Percentiles rank a stretch among this genome's conserved stretches.
These are phyloP conservation scores for Grigorovia humatica DNA, from an alignment of 805 yeast genomes.

Conservation along the genomic window DNA sequence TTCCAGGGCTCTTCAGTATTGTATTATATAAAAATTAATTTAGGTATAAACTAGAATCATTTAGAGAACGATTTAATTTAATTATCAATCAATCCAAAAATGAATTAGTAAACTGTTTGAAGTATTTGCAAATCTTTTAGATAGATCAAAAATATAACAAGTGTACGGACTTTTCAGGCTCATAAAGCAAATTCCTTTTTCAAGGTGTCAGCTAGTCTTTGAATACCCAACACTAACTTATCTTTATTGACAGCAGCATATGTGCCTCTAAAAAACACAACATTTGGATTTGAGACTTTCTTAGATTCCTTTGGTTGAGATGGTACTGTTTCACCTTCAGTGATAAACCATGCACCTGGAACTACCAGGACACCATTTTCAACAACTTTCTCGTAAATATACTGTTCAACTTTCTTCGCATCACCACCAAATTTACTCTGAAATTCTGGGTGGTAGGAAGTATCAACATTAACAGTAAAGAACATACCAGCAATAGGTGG, in stretches of 20 bases:
- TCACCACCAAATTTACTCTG: constrained; percentile 44
- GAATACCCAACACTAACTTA: constrained; percentile 47
- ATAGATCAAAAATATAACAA: too few relatives aligned
- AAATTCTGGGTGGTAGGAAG: constrained; percentile 70
- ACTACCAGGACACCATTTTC: constrained; percentile 58
- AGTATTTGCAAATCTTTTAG: too few relatives aligned
- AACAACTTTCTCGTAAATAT: constrained; percentile 52
- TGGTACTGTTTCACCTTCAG: constrained; percentile 44
- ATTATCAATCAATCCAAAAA: too few relatives aligned
- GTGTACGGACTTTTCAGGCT: background rate
- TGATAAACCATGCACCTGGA: constrained; percentile 76
- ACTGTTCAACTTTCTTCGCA: constrained; percentile 53
- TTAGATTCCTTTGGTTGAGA: constrained; percentile 42
- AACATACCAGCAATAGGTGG: constrained; percentile 86
- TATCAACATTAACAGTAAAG: constrained; percentile 64
- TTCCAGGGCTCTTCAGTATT: background rate
- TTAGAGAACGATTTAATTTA: too few relatives aligned
- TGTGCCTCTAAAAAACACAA: constrained; percentile 74
- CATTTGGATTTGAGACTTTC: constrained; percentile 34
- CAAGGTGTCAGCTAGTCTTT: constrained; percentile 58
- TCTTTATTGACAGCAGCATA: constrained; percentile 78
- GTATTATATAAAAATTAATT: background rate
- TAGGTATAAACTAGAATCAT: too few relatives aligned
- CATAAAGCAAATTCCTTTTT: constrained; percentile 36
- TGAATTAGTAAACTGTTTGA: too few relatives aligned